phyloP scores from a whole-genome alignment of 805 yeast species.

The Kuraishia ogatae region DNA sequence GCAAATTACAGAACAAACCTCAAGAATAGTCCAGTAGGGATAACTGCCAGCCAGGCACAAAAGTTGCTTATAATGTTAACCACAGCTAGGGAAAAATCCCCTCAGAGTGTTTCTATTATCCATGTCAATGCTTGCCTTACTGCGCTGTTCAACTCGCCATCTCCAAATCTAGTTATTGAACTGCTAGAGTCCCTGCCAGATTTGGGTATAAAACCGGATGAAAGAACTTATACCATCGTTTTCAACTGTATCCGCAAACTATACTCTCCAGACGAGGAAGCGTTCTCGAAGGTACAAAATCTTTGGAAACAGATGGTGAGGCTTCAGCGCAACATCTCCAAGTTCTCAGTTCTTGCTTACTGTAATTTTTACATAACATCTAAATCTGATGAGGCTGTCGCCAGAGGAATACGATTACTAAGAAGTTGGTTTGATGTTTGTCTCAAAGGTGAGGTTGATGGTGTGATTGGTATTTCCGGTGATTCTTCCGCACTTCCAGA shows the following conservation, averaged over 20 bases:
- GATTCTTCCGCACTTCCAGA: not conserved
- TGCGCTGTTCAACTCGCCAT: conserved; percentile 32
- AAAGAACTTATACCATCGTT: conserved; percentile 20
- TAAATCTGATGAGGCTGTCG: not conserved
- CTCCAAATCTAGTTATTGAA: conserved; percentile 27
- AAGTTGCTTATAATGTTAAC: conserved; percentile 23
- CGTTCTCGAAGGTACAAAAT: not conserved
- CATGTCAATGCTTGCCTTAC: conserved; percentile 38
- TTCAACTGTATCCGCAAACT: conserved; percentile 1
- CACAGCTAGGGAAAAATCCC: conserved; percentile 18
- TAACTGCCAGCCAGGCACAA: conserved; percentile 26
- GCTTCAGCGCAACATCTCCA: not conserved
- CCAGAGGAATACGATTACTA: not conserved
- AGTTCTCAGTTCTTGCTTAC: not conserved
- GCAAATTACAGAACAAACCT: conserved; percentile 20
- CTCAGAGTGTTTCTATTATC: conserved; percentile 22
- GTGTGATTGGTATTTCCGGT: not conserved
- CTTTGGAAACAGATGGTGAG: not conserved
- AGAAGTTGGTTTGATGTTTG: conserved; percentile 3
- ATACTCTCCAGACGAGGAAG: not conserved
- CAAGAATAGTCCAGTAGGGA: conserved; percentile 3
- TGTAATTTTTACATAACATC: not conserved
- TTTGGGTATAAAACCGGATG: conserved; percentile 21
- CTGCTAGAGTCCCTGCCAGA: conserved; percentile 23
- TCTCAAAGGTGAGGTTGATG: not conserved